phyloP scores from a whole-genome alignment of 306 rosid genomes.

The Trifolium pratense region DNA sequence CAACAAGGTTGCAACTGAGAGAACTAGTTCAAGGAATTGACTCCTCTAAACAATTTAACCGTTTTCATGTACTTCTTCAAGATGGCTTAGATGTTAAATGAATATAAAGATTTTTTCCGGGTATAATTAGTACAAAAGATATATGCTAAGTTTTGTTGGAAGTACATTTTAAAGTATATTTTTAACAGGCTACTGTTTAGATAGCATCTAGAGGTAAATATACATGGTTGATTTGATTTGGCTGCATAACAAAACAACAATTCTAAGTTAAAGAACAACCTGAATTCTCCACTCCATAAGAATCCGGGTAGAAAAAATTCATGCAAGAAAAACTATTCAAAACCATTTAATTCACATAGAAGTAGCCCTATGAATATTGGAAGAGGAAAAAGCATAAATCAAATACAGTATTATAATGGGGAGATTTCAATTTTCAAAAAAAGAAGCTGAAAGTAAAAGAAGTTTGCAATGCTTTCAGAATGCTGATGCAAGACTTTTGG shows the following conservation, averaged over 20 bases:
- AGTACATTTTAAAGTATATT: conserved; percentile 2
- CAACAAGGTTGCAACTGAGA: no score
- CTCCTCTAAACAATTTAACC: neutral
- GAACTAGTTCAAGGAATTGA: no score
- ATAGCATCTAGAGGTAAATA: conserved; percentile 34
- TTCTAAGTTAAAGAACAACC: conserved; percentile 6
- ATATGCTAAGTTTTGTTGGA: conserved; percentile 7
- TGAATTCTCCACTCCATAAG: conserved; percentile 5
- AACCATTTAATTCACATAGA: conserved; percentile 14
- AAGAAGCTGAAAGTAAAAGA: conserved; percentile 20
- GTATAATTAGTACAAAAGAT: conserved; percentile 2
- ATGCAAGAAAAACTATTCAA: conserved; percentile 15
- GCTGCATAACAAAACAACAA: conserved; percentile 8
- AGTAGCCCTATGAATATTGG: conserved; percentile 11
- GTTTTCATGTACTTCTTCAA: conserved; percentile 25
- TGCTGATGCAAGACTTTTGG: conserved; percentile 6
- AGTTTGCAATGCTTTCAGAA: conserved; percentile 23
- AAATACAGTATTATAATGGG: conserved; percentile 8
- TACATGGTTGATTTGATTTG: conserved; percentile 8
- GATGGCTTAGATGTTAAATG: conserved; percentile 8
- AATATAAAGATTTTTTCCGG: conserved; percentile 3
- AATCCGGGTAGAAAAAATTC: neutral
- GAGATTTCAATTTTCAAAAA: conserved; percentile 32
- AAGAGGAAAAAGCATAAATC: conserved; percentile 2
- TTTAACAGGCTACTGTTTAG: conserved; percentile 8